Evolutionary conservation across 2,329 filamentous ascomycete genomes (phyloP), one percentile per base, ranked within the genome.

Genomic region (Cadophora sp.): DNA sequence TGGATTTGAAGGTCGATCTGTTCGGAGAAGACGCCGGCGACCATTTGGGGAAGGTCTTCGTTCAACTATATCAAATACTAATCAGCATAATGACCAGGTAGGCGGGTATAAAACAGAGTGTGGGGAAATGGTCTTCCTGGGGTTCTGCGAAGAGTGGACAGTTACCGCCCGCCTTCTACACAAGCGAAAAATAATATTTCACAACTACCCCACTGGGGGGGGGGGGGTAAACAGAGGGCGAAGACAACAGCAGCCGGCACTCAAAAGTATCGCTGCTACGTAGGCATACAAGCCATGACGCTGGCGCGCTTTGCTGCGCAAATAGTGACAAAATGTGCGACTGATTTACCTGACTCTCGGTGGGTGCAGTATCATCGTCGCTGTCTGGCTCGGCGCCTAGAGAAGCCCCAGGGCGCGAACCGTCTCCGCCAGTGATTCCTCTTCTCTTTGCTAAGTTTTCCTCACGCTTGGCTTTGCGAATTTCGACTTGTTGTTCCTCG

Each of bases 401-500:
- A 74, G 92, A 91, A 75, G 92, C 92, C 79, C 93, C 92, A 68
- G 91, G 92, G 67, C 91, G 89, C 81, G 89, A 80, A 70, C 84
- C 88, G 81, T 93, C 92, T 76, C 92, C 90, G 73, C 90, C 91
- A 75, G 91, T 90, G 77, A 98, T 97, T 79, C 96, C 96, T 86
- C 96, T 91, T 83, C 96, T 89, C 89, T 99, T 99, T 82, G 96
- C 96, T 80, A 99, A 85, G 84, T 97, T 98, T 86, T 99, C 96
- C 84, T 99, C 96, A 80, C 96, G 91, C 89, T 98, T 98, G 73
- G 94, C 93, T 85, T 97, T 97, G 81, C 96, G 91, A 79, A 99
- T 99, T 85, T 99, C 96, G 74, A 99, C 96, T 85, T 98, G 96
- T 83, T 97, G 94, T 84, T 99, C 96, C 82, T 99, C 96, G 80